Evolutionary conservation across 2,329 filamentous ascomycete genomes (phyloP).

Genomic region (Tricladium varicosporioides): DNA sequence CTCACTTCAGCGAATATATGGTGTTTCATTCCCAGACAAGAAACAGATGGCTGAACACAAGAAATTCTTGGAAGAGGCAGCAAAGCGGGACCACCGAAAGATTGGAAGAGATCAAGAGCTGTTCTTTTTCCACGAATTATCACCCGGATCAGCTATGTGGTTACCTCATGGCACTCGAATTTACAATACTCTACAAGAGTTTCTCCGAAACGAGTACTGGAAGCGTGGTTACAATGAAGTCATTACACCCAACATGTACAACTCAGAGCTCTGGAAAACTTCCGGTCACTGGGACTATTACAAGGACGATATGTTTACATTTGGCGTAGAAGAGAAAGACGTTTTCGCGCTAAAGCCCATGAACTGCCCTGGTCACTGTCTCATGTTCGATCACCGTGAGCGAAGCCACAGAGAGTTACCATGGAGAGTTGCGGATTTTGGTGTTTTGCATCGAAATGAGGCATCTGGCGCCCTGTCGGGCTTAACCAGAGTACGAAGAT

Average conservation of each 20-base stretch:
- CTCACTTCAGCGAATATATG: conserved; percentile 93
- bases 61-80: conserved; percentile 95
- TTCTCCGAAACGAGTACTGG: conserved; percentile 85
- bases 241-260: conserved; percentile 95
- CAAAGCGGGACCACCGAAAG: conserved; percentile 91
- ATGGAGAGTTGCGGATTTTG: conserved; percentile 91
- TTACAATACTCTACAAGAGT: conserved; percentile 82
- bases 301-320: conserved; percentile 93
- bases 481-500: conserved; percentile 86
- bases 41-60: conserved; percentile 90
- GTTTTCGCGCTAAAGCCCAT: conserved; percentile 89
- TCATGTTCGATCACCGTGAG: conserved; percentile 81
- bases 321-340: conserved; percentile 76
- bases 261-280: conserved; percentile 87
- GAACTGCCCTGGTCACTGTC: conserved; percentile 95
- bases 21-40: conserved; percentile 95
- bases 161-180: conserved; percentile 90
- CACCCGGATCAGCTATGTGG: conserved; percentile 92
- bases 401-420: conserved; percentile 88
- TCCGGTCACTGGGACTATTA: conserved; percentile 95
- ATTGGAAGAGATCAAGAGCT: conserved; percentile 95
- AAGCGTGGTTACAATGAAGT: conserved; percentile 94
- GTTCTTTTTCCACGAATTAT: conserved; percentile 93
- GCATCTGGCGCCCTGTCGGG: conserved; percentile 88
- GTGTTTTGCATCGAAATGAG: conserved; percentile 92